Percentiles rank a stretch among this genome's conserved stretches.
Evolutionary conservation across 2,329 filamentous ascomycete genomes (phyloP).

Genomic region (Aspergillus viridinutans): DNA sequence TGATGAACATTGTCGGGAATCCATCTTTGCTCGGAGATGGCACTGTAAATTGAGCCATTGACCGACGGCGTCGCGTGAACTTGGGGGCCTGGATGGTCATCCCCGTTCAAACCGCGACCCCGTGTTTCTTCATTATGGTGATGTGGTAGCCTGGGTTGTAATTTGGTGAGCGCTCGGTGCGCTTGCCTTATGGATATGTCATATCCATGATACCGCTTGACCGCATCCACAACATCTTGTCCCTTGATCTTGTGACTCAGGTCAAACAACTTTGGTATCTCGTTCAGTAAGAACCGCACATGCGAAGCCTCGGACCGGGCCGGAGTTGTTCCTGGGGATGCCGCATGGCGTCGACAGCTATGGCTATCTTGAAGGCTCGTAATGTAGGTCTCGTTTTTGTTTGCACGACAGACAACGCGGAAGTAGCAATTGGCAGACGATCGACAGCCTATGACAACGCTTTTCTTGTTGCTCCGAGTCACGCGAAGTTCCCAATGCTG

Average conservation of each 20-base stretch:
- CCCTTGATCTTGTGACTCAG: constrained; percentile 33
- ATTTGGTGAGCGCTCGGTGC: constrained; percentile 33
- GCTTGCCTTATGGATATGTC: constrained; percentile 39
- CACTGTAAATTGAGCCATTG: constrained; percentile 23
- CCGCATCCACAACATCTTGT: constrained; percentile 38
- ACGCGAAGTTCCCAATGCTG: constrained; percentile 41
- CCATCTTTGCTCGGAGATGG: constrained; percentile 31
- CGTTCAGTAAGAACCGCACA: constrained; percentile 35
- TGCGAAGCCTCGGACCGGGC: constrained; percentile 39
- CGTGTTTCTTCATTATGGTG: constrained; percentile 19
- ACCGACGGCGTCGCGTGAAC: constrained; percentile 12
- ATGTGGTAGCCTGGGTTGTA: constrained; percentile 28
- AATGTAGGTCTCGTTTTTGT: constrained; percentile 39
- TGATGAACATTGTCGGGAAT: constrained; percentile 25
- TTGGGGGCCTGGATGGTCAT: constrained; percentile 23
- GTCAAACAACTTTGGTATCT: constrained; percentile 40
- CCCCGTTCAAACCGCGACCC: constrained; percentile 20
- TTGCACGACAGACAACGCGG: constrained; percentile 38
- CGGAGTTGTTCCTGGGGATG: constrained; percentile 28
- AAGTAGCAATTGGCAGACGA: constrained; percentile 37
- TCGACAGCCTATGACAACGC: constrained; percentile 39
- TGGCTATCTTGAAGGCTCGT: constrained; percentile 38
- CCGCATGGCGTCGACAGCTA: constrained; percentile 31
- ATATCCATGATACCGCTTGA: constrained; percentile 40
- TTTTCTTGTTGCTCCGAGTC: constrained; percentile 39